phyloP scores from a whole-genome alignment of 441 rosid species.

The Gossypium trilobum region DNA sequence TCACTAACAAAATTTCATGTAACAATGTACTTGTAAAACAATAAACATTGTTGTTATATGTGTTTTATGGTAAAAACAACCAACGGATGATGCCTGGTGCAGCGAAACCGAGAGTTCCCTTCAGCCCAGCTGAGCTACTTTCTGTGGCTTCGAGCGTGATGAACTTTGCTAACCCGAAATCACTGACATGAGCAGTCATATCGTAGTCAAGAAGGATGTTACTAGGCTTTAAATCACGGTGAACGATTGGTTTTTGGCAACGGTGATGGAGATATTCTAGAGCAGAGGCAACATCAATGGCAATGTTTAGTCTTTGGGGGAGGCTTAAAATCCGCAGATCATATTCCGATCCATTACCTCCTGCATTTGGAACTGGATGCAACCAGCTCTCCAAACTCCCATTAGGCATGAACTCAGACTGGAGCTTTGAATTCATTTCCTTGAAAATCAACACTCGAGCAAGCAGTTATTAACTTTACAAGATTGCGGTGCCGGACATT shows the following conservation, averaged over 20 bases:
- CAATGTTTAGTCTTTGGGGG: background rate
- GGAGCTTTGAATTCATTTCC: constrained; percentile 10
- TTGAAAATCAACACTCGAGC: constrained; percentile 8
- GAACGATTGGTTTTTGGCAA: constrained; percentile 2
- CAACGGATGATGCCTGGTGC: constrained; percentile 1
- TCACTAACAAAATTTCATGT: background rate
- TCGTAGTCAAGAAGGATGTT: constrained; percentile 2
- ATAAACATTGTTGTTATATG: background rate
- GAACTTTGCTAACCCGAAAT: constrained; percentile 10
- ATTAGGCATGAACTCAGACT: background rate
- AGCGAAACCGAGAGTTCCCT: constrained; percentile 7
- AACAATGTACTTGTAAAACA: background rate
- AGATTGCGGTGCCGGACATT: background rate
- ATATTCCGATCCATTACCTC: background rate
- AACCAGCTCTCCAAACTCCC: constrained; percentile 5
- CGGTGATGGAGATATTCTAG: background rate
- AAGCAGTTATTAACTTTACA: constrained; percentile 8
- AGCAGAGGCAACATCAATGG: constrained; percentile 13
- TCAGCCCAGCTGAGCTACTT: background rate
- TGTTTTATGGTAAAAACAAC: background rate
- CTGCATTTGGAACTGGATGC: background rate
- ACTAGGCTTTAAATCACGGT: constrained; percentile 10
- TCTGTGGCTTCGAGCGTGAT: background rate
- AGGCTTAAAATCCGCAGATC: background rate
- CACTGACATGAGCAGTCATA: constrained; percentile 3